phyloP scores from a whole-genome alignment of 768 basidiomycete genomes.

The Lanmaoa rubissima region DNA sequence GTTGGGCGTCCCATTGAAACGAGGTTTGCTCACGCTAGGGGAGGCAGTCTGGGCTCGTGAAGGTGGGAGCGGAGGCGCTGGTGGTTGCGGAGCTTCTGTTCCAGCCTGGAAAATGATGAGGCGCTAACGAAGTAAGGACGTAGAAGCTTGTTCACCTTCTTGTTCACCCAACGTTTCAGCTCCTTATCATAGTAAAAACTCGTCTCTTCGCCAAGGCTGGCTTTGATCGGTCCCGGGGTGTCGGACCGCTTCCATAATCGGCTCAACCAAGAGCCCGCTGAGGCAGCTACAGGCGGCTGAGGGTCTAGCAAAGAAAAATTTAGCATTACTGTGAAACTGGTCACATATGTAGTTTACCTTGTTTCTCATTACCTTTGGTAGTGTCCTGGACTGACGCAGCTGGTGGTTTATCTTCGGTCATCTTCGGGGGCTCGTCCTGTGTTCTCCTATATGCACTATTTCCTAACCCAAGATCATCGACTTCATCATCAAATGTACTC shows the following conservation, averaged over 20 bases:
- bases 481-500: slow-evolving; percentile 47
- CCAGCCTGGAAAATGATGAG: slow-evolving; percentile 45
- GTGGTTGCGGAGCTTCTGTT: slow-evolving; percentile 49
- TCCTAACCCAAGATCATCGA: slow-evolving; percentile 90
- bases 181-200: slow-evolving; percentile 93
- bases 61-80: slow-evolving; percentile 70
- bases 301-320: slow-evolving; percentile 2
- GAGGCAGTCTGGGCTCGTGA: slow-evolving; percentile 85
- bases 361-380: slow-evolving; percentile 27
- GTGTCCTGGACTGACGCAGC: slow-evolving; percentile 18
- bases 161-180: slow-evolving; percentile 95
- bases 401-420: slow-evolving; percentile 24
- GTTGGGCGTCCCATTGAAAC: slow-evolving; percentile 33
- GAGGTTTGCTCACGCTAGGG: slow-evolving; percentile 50
- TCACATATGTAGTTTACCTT: slow-evolving; percentile 24
- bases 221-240: slow-evolving; percentile 73
- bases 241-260: slow-evolving; percentile 76
- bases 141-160: slow-evolving; percentile 55
- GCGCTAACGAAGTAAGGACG: neutral
- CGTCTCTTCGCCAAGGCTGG: slow-evolving; percentile 89
- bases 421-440: slow-evolving; percentile 27
- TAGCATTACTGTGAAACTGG: neutral
- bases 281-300: slow-evolving; percentile 26
- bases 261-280: slow-evolving; percentile 71
- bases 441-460: slow-evolving; percentile 54